phyloP scores from a whole-genome alignment of 441 rosid species.

The Gossypium lobatum region DNA sequence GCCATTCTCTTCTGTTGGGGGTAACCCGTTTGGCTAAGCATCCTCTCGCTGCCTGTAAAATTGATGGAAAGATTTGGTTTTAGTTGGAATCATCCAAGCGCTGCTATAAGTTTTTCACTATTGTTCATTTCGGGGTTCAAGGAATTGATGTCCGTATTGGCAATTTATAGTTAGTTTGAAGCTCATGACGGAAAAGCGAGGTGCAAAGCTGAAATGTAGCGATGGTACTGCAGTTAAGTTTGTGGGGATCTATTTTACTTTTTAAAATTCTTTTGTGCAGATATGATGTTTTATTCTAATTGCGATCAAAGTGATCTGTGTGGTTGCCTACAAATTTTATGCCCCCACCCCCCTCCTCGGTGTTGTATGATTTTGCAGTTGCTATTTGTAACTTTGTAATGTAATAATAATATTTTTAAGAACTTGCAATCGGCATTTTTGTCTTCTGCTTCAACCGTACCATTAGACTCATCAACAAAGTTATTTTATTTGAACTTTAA shows the following conservation, averaged over 20 bases:
- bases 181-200: slow-evolving; percentile 6
- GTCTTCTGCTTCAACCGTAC: background rate
- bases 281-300: slow-evolving; percentile 12
- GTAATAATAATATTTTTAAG: slow-evolving; percentile 10
- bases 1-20: slow-evolving; percentile 47
- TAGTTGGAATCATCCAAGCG: slow-evolving; percentile 19
- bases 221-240: slow-evolving; percentile 2
- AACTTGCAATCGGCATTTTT: background rate
- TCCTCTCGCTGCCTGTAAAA: slow-evolving; percentile 29
- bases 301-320: slow-evolving; percentile 15
- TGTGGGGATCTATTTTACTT: slow-evolving; percentile 10
- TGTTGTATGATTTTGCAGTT: slow-evolving; percentile 2
- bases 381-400: slow-evolving; percentile 26
- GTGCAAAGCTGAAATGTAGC: background rate
- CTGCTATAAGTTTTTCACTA: background rate
- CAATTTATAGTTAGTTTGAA: slow-evolving; percentile 11
- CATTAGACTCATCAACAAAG: too few species aligned
- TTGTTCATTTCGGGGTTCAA: background rate
- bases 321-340: slow-evolving; percentile 15
- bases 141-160: slow-evolving; percentile 17
- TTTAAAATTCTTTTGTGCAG: slow-evolving; percentile 4
- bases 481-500: too few species aligned
- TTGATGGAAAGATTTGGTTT: slow-evolving; percentile 32
- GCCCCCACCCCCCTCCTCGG: background rate
- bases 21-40: slow-evolving; percentile 69